A percentile compares a stretch with the other conserved stretches of the same genome.
phyloP scores from a whole-genome alignment of 2,329 filamentous ascomycete species.

The Aphanocladium album region DNA sequence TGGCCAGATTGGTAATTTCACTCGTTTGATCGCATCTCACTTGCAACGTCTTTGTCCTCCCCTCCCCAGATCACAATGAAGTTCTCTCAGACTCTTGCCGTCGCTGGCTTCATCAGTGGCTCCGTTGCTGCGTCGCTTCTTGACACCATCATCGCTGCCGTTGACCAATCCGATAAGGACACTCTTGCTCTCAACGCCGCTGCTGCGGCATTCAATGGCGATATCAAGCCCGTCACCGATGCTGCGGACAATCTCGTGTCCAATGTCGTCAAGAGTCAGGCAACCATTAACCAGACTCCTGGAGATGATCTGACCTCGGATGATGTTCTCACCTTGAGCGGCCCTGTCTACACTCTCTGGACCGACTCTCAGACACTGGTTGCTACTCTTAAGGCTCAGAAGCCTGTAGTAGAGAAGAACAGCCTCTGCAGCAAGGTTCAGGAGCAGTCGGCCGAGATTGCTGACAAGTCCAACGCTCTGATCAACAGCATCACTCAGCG shows the following conservation, averaged over 20 bases:
- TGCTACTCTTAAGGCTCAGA: background rate
- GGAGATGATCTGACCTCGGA: background rate
- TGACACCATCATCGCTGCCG: background rate
- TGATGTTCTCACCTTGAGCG: background rate
- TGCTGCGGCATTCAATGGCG: background rate
- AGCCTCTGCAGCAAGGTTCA: background rate
- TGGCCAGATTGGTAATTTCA: too few species aligned
- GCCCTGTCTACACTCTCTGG: background rate
- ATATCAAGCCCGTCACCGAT: background rate
- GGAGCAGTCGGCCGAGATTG: background rate
- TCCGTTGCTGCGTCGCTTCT: background rate
- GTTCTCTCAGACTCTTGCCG: background rate
- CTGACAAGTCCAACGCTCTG: background rate
- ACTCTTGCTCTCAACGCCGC: background rate
- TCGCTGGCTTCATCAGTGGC: background rate
- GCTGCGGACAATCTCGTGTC: background rate
- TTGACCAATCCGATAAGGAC: background rate
- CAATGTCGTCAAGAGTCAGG: background rate
- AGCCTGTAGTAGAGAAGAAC: background rate
- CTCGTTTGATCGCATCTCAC: background rate
- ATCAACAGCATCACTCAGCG: conserved; percentile 1
- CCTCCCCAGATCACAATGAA: background rate
- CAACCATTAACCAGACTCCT: background rate
- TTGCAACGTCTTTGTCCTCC: too few species aligned
- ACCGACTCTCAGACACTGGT: background rate